A percentile compares a stretch with the other conserved stretches of the same genome.
Evolutionary conservation across 2,329 filamentous ascomycete species (phyloP).

Genomic region (Hymenoscyphus scutula): DNA sequence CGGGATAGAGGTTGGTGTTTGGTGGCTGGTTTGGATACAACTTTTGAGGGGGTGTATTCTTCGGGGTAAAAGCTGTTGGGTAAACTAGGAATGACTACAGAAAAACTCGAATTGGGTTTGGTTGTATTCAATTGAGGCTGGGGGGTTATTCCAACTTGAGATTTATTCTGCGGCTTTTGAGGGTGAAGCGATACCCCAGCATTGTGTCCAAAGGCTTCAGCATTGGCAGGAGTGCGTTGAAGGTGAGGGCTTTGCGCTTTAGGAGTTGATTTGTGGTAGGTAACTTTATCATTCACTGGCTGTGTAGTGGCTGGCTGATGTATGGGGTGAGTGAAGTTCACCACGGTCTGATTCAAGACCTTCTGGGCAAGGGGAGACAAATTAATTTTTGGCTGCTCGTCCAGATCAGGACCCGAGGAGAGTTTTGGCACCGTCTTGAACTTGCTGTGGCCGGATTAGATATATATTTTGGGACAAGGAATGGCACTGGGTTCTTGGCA

Average conservation of each 20-base stretch:
- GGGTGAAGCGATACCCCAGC: constrained; percentile 18
- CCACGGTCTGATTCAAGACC: constrained; percentile 33
- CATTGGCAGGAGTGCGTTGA: constrained; percentile 10
- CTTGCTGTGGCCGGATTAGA: constrained; percentile 43
- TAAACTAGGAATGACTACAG: constrained; percentile 31
- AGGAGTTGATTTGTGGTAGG: constrained; percentile 7
- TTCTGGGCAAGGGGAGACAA: constrained; percentile 36
- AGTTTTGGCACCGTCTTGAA: constrained; percentile 51
- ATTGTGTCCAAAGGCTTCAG: constrained; percentile 20
- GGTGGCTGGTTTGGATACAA: constrained; percentile 2
- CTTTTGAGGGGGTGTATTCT: constrained; percentile 38
- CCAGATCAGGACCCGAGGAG: constrained; percentile 13
- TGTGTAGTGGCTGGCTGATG: neutral
- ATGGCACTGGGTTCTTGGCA: constrained; percentile 11
- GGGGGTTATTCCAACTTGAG: constrained; percentile 22
- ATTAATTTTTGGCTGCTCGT: constrained; percentile 21
- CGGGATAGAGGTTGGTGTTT: constrained; percentile 33
- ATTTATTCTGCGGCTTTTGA: constrained; percentile 8
- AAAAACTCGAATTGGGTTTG: constrained; percentile 35
- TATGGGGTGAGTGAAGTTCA: constrained; percentile 23
- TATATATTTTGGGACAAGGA: neutral
- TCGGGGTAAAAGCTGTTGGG: constrained; percentile 25
- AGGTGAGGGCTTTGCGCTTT: constrained; percentile 14
- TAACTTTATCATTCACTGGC: constrained; percentile 1
- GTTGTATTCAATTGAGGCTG: constrained; percentile 41